Percentiles rank a stretch among this genome's conserved stretches.
These are phyloP conservation scores for Pseudopyricularia cyperi DNA, from an alignment of 2,329 filamentous ascomycete genomes.

Conservation along the genomic window DNA sequence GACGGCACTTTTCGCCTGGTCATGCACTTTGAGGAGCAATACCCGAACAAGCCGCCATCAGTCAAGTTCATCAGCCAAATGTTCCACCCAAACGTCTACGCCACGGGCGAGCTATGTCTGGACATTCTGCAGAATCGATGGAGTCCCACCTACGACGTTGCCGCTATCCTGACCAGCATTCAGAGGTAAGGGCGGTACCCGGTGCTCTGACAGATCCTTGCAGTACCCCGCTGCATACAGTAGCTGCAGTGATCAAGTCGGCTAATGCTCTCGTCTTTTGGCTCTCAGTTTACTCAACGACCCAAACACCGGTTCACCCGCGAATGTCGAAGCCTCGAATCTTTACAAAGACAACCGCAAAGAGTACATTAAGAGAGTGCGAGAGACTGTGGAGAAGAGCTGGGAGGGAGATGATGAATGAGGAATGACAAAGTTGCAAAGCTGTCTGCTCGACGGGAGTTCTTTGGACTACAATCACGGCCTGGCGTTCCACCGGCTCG, in stretches of 20 bases:
- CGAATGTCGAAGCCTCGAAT: constrained; percentile 96
- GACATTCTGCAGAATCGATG: constrained; percentile 97
- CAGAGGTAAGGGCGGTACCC: constrained; percentile 55
- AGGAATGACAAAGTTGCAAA: background rate
- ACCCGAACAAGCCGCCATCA: constrained; percentile 93
- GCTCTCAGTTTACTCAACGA: constrained; percentile 77
- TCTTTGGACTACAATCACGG: background rate
- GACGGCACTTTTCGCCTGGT: constrained; percentile 95
- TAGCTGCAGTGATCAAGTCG: background rate
- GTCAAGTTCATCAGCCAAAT: constrained; percentile 99
- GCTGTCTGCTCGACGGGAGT: background rate
- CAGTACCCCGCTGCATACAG: background rate
- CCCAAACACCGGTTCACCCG: constrained; percentile 94
- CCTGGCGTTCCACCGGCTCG: background rate
- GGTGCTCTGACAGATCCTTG: background rate
- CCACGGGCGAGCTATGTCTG: constrained; percentile 87
- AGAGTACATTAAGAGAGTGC: constrained; percentile 89
- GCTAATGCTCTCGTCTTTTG: background rate
- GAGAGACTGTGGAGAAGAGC: constrained; percentile 97
- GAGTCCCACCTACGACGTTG: constrained; percentile 98
- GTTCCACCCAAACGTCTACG: constrained; percentile 99
- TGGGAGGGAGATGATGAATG: constrained; percentile 64
- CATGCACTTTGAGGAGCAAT: constrained; percentile 99
- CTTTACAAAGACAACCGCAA: constrained; percentile 96
- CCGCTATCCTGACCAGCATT: constrained; percentile 91